Evolutionary conservation across 345 rosid genomes (phyloP).

Genomic region (Laguncularia racemosa): DNA sequence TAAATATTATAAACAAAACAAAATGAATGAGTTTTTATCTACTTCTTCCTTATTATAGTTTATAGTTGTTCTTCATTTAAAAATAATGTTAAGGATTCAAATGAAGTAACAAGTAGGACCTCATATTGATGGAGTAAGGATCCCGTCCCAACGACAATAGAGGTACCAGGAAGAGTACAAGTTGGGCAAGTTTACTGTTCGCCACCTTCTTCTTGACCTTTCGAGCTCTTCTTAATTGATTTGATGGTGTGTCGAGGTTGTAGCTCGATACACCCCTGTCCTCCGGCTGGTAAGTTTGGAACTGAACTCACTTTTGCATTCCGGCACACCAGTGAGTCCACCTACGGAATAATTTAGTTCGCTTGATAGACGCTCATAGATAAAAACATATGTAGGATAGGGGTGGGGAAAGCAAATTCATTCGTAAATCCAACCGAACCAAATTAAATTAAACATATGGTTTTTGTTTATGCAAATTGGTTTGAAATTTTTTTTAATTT

Average conservation of each 20-base stretch:
- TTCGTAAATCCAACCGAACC: no score
- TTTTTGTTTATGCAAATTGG: no score
- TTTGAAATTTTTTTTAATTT: no score
- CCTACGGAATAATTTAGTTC: slow-evolving; percentile 19
- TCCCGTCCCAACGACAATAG: slow-evolving; percentile 86
- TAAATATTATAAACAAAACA: no score
- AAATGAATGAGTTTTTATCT: no score
- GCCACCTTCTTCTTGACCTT: slow-evolving; percentile 46
- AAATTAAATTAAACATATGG: no score
- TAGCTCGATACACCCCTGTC: slow-evolving; percentile 60
- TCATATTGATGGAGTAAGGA: slow-evolving; percentile 75
- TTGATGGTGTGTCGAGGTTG: slow-evolving; percentile 43
- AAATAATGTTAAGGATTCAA: neutral
- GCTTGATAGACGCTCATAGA: no score
- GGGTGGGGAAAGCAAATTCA: no score
- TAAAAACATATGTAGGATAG: no score
- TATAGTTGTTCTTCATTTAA: no score
- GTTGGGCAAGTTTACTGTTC: slow-evolving; percentile 22
- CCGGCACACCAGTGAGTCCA: slow-evolving; percentile 63
- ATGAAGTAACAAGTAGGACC: slow-evolving; percentile 19
- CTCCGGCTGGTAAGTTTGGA: slow-evolving; percentile 67
- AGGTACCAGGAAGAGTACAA: slow-evolving; percentile 62
- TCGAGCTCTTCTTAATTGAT: slow-evolving; percentile 28
- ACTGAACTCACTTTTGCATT: slow-evolving; percentile 42
- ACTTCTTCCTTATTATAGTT: no score